phyloP scores from a whole-genome alignment of 2,329 filamentous ascomycete genomes.

The Colletotrichum lupini region DNA sequence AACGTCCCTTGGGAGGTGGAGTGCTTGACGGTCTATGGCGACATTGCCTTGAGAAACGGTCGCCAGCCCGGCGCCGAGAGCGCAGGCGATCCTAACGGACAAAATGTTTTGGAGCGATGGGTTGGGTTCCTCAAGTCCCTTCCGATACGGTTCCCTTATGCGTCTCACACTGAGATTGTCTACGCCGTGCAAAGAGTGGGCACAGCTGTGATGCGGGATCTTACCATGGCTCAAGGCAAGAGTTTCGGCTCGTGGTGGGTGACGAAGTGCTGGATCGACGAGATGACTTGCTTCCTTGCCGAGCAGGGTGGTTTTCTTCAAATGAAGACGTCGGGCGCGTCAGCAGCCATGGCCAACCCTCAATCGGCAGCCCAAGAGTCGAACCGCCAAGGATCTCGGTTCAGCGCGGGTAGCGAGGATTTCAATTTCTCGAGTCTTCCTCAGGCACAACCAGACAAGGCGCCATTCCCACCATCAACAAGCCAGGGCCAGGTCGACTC shows the following conservation, averaged over 20 bases:
- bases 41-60: slow-evolving; percentile 61
- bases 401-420: slow-evolving; percentile 59
- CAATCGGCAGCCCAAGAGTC: slow-evolving; percentile 49
- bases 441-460: slow-evolving; percentile 60
- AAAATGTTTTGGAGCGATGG: slow-evolving; percentile 83
- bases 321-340: slow-evolving; percentile 55
- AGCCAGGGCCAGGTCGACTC: slow-evolving; percentile 56
- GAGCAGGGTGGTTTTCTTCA: slow-evolving; percentile 91
- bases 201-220: slow-evolving; percentile 81
- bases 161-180: slow-evolving; percentile 77
- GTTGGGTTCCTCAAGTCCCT: slow-evolving; percentile 77
- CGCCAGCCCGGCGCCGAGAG: slow-evolving; percentile 52
- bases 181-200: slow-evolving; percentile 81
- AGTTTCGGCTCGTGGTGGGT: slow-evolving; percentile 96
- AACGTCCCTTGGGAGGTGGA: slow-evolving; percentile 74
- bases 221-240: slow-evolving; percentile 81
- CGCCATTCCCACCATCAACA: slow-evolving; percentile 60
- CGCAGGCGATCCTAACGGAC: slow-evolving; percentile 54
- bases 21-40: slow-evolving; percentile 69
- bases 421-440: slow-evolving; percentile 55
- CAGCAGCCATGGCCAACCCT: slow-evolving; percentile 45
- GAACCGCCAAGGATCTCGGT: slow-evolving; percentile 50
- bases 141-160: slow-evolving; percentile 78
- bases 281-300: slow-evolving; percentile 91
- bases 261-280: slow-evolving; percentile 94